Evolutionary conservation across 768 basidiomycete species (phyloP).

Genomic region (Naganishia randhawae): DNA sequence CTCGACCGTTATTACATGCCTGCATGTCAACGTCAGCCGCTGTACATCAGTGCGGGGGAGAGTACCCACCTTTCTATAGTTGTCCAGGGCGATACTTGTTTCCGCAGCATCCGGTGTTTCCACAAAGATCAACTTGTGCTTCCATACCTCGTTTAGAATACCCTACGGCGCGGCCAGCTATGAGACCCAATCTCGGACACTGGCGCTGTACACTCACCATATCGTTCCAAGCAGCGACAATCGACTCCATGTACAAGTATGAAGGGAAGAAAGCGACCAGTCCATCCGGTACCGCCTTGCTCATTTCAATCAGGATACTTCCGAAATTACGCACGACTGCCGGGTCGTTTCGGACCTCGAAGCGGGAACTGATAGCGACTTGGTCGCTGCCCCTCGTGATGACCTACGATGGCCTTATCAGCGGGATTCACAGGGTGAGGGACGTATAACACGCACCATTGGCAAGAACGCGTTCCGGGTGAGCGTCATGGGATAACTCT

Average conservation of each 20-base stretch:
- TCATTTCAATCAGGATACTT: constrained; percentile 94
- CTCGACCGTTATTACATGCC: constrained; percentile 98
- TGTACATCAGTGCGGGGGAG: neutral
- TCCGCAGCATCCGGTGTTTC: constrained; percentile 99
- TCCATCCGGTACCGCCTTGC: constrained; percentile 95
- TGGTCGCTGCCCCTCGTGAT: constrained; percentile 98
- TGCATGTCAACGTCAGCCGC: constrained; percentile 44
- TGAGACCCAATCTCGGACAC: neutral
- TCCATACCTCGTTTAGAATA: constrained; percentile 98
- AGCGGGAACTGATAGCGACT: constrained; percentile 95
- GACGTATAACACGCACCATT: constrained; percentile 58
- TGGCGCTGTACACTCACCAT: constrained; percentile 66
- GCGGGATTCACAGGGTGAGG: neutral
- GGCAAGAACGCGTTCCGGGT: constrained; percentile 94
- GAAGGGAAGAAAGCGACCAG: constrained; percentile 99
- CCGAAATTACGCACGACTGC: constrained; percentile 99
- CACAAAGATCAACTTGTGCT: constrained; percentile 97
- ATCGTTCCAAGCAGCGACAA: constrained; percentile 99
- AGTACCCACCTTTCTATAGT: constrained; percentile 75
- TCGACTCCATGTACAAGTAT: constrained; percentile 99
- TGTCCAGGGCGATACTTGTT: constrained; percentile 94
- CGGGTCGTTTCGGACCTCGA: constrained; percentile 98
- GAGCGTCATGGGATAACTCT: constrained; percentile 96
- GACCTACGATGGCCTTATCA: constrained; percentile 57
- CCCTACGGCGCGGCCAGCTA: constrained; percentile 60